phyloP scores from a whole-genome alignment of 2,329 filamentous ascomycete species.

The Raffaelea ambrosiae region DNA sequence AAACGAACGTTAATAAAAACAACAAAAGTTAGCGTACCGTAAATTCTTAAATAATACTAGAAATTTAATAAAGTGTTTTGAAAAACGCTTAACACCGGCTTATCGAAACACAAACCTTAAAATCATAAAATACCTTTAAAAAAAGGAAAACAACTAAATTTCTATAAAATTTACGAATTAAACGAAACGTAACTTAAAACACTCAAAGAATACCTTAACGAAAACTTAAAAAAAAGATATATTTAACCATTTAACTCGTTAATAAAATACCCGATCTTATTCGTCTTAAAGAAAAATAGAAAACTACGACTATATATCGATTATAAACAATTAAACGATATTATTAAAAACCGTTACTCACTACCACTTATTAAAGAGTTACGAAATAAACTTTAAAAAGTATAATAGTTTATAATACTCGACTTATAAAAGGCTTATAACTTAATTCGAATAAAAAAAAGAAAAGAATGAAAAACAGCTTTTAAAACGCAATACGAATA shows the following conservation, averaged over 20 bases:
- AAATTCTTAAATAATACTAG: not conserved
- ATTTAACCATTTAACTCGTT: no score
- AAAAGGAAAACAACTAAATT: not conserved
- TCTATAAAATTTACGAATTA: not conserved
- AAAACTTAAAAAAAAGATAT: not conserved
- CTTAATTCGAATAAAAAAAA: no score
- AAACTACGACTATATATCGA: no score
- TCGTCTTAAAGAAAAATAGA: no score
- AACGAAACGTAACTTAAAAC: not conserved
- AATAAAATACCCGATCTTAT: no score
- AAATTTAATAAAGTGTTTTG: not conserved
- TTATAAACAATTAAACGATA: not conserved
- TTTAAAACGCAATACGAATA: no score
- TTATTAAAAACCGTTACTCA: not conserved
- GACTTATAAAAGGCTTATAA: no score
- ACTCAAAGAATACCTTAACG: not conserved
- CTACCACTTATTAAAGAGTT: not conserved
- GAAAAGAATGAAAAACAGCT: no score
- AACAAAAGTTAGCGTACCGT: no score
- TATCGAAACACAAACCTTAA: not conserved
- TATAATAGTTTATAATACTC: not conserved
- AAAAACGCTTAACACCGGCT: not conserved
- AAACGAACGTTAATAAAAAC: no score
- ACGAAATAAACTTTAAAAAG: not conserved
- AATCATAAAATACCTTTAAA: not conserved